phyloP scores from a whole-genome alignment of 805 yeast genomes.

The Saturnispora sanitii region DNA sequence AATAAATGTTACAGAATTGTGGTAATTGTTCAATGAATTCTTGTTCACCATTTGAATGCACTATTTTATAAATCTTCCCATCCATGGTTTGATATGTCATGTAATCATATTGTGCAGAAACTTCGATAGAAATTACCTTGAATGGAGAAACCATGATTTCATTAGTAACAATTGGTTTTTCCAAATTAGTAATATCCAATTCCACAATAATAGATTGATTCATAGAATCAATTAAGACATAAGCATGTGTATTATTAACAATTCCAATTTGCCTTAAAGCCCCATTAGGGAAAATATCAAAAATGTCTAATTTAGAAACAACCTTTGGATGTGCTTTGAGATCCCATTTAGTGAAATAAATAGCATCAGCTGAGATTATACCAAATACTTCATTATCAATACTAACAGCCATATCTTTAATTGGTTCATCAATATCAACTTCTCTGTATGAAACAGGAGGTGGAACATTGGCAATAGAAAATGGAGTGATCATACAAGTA shows the following conservation, averaged over 20 bases:
- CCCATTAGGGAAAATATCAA: constrained; percentile 28
- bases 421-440: constrained; percentile 42
- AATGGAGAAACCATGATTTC: constrained; percentile 39
- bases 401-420: constrained; percentile 57
- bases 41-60: neutral
- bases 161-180: constrained; percentile 32
- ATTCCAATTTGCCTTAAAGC: constrained; percentile 54
- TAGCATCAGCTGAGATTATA: constrained; percentile 37
- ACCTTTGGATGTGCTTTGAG: constrained; percentile 36
- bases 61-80: constrained; percentile 43
- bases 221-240: constrained; percentile 47
- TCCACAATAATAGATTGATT: constrained; percentile 28
- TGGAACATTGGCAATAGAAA: constrained; percentile 79
- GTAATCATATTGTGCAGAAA: constrained; percentile 41
- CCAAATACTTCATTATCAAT: constrained; percentile 50
- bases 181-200: constrained; percentile 35
- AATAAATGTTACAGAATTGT: constrained; percentile 55
- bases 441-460: constrained; percentile 84
- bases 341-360: constrained; percentile 40
- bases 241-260: constrained; percentile 40
- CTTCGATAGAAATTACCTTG: constrained; percentile 43
- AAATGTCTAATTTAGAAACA: constrained; percentile 27
- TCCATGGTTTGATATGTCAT: constrained; percentile 53
- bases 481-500: constrained; percentile 65
- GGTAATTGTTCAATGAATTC: constrained; percentile 44